Conservation (phyloP, 2,329 filamentous ascomycete genomes). For the Fusarium sp. region DNA sequence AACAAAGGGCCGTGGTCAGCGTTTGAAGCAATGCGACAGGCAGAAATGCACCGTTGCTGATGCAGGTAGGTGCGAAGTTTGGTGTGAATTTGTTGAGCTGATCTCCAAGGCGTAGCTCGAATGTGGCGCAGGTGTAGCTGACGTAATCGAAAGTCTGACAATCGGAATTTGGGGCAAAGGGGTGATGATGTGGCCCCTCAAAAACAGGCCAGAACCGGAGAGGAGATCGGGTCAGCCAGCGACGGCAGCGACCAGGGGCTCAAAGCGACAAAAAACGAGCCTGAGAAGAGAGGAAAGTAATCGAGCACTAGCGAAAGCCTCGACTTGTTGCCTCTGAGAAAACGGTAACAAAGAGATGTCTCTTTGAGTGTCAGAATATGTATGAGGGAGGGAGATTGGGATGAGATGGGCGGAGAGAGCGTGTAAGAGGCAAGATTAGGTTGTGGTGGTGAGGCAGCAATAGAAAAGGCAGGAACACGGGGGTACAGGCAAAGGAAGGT, state of each 20-base stretch:
- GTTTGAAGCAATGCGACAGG: conserved; percentile 39
- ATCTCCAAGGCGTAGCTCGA: conserved; percentile 20
- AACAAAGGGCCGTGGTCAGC: conserved; percentile 32
- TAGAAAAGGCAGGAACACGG: conserved; percentile 28
- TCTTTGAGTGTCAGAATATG: conserved; percentile 43
- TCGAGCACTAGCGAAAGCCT: conserved; percentile 65
- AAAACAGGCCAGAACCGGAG: conserved; percentile 45
- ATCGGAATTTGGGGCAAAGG: conserved; percentile 47
- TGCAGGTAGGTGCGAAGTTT: conserved; percentile 13
- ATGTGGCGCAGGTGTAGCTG: conserved; percentile 46
- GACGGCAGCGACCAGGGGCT: conserved; percentile 42
- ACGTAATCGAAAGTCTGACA: conserved; percentile 51
- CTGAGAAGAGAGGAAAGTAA: conserved; percentile 41
- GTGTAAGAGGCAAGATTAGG: conserved; percentile 47
- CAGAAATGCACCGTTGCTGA: conserved; percentile 24
- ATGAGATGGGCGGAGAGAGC: conserved; percentile 40
- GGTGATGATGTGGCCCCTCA: conserved; percentile 52
- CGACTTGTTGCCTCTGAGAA: conserved; percentile 48
- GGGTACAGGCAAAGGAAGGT: conserved; percentile 46
- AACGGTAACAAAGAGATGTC: conserved; percentile 37
- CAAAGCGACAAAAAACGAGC: conserved; percentile 32
- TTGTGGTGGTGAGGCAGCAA: conserved; percentile 47
- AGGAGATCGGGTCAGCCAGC: conserved; percentile 42
- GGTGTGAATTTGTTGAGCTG: conserved; percentile 25
- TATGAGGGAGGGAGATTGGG: conserved; percentile 43